A percentile compares a stretch with the other conserved stretches of the same genome.
Conservation (phyloP, 176 grass and related monocot genomes). For the Oryza australiensis region DNA sequence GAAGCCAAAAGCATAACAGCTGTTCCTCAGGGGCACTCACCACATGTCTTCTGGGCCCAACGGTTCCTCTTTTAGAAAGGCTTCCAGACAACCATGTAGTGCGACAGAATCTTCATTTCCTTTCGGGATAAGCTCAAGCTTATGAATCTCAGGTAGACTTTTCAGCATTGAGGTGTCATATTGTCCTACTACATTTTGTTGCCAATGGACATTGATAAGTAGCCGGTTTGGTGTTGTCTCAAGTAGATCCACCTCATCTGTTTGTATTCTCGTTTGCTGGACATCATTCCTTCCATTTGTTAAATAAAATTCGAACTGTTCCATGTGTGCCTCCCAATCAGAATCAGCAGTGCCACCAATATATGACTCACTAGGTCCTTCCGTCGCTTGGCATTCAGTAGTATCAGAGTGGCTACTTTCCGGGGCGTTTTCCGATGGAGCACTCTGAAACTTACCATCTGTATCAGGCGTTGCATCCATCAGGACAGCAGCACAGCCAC, state of each 20-base stretch:
- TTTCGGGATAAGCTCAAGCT: conserved; percentile 63
- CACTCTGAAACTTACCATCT: conserved; percentile 24
- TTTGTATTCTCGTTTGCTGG: conserved; percentile 68
- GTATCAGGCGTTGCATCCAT: conserved; percentile 42
- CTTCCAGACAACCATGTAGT: conserved; percentile 80
- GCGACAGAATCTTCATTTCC: conserved; percentile 66
- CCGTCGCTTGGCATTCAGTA: conserved; percentile 29
- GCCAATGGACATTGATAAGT: conserved; percentile 68
- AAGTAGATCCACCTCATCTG: conserved; percentile 38
- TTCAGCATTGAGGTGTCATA: conserved; percentile 52
- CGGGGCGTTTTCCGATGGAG: conserved; percentile 32
- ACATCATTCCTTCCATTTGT: conserved; percentile 54
- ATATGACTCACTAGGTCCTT: conserved; percentile 18
- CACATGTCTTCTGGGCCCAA: conserved; percentile 91
- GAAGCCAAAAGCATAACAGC: conserved; percentile 40
- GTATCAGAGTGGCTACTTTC: conserved; percentile 28
- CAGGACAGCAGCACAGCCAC: conserved; percentile 1
- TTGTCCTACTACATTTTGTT: conserved; percentile 23
- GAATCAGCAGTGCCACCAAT: conserved; percentile 10
- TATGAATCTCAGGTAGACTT: conserved; percentile 72
- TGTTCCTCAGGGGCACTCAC: conserved; percentile 51
- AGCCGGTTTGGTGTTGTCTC: conserved; percentile 50
- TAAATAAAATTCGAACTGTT: conserved; percentile 67
- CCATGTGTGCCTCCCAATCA: conserved; percentile 15
- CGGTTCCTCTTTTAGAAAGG: conserved; percentile 87